Conservation (phyloP, 768 basidiomycete species). For the Pholiota molesta region DNA sequence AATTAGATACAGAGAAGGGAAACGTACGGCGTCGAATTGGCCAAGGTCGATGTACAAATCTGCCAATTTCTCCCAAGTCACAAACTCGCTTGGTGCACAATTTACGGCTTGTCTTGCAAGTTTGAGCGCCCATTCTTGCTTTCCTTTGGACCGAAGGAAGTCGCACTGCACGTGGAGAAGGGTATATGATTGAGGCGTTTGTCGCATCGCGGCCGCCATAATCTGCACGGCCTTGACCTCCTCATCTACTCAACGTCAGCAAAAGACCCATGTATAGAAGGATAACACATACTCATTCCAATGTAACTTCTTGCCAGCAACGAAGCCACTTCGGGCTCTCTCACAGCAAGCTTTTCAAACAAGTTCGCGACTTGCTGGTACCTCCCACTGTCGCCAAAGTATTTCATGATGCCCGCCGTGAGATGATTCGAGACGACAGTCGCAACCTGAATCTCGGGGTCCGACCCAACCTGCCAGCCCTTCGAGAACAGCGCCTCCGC, state of each 20-base stretch:
- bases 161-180: constrained; percentile 94
- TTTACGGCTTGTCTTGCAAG: constrained; percentile 95
- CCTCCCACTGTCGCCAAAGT: constrained; percentile 91
- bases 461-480: constrained; percentile 98
- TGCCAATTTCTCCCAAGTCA: constrained; percentile 98
- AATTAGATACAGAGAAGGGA: background rate
- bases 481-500: constrained; percentile 89
- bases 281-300: constrained; percentile 84
- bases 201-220: constrained; percentile 79
- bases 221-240: constrained; percentile 98
- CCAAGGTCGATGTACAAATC: constrained; percentile 91
- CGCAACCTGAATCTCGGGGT: constrained; percentile 98
- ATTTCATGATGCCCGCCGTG: constrained; percentile 93
- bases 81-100: constrained; percentile 97
- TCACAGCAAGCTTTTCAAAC: constrained; percentile 87
- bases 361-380: constrained; percentile 89
- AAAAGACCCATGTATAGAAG: background rate
- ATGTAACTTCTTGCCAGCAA: constrained; percentile 89
- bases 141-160: constrained; percentile 86
- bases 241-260: constrained; percentile 63
- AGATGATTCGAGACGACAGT: constrained; percentile 96
- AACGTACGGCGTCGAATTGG: constrained; percentile 73
- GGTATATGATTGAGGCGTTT: constrained; percentile 91
- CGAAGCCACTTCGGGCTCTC: constrained; percentile 88
- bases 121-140: constrained; percentile 86